Evolutionary conservation across 495 filamentous ascomycete species (phyloP), one percentile per base, ranked within the genome.

Genomic region (Parathielavia appendiculata): DNA sequence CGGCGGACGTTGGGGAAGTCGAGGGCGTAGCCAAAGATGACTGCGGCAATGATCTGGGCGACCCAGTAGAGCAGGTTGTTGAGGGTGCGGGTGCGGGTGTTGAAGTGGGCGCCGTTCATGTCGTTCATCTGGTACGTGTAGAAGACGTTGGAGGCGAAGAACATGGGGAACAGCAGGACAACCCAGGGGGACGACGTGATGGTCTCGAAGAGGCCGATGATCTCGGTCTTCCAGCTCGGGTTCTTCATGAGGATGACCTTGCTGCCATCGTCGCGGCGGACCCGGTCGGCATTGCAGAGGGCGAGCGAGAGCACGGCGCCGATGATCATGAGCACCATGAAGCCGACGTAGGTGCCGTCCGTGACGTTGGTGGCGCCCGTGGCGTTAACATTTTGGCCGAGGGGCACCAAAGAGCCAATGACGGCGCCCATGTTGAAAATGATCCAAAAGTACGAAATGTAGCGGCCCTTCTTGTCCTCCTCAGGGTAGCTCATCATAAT

Each of bases 391-490:
- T 92, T 92, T 69, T 91, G 83, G 19, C 82, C 90, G 26, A 95
- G 86, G 16, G 88, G 88, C 52, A 93, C 85, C 75, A 96, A 77
- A 58, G 85, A 85, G 32, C 92, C 92, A 76, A 96, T 90, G 55
- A 96, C 92, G 65, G 84, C 92, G 60, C 92, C 92, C 35, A 91
- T 70, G 71, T 97, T 97, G 79, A 96, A 97, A 64, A 97, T 96
- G 54, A 89, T 83, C 92, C 92, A 97, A 73, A 97, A 96, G 70
- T 84, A 82, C 41, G 88, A 87, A 66, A 96, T 96, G 67, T 88
- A 97, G 44, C 87, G 83, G 41, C 92, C 92, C 75, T 97, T 97
- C 48, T 83, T 77, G 17, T 80, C 73, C 67, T 96, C 92, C 44
- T 80, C 75, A 0, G 92, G 92, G 70, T 97, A 96, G 56, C 87